Percentiles rank a stretch among this genome's conserved stretches.
These are phyloP conservation scores for Funneliformis mosseae DNA, from an alignment of 192 early-diverging fungal species.

Conservation along the genomic window DNA sequence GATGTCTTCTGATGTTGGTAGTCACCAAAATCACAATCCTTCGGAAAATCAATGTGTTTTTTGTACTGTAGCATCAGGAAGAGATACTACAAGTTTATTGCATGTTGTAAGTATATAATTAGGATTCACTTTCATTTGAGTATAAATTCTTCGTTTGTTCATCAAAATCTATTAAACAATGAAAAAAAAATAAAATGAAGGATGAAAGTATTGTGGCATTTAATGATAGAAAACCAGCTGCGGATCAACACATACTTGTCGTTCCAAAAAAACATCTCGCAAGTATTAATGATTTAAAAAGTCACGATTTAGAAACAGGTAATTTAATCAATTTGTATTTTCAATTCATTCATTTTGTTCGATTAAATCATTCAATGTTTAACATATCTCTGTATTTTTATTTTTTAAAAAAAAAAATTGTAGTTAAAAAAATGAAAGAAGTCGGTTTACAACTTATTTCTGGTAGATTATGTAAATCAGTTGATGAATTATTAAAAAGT, in stretches of 20 bases:
- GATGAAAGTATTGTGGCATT: slow-evolving; percentile 44
- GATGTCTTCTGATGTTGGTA: no score
- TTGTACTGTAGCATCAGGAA: neutral
- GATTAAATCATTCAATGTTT: neutral
- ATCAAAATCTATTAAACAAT: neutral
- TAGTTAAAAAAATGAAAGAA: slow-evolving; percentile 24
- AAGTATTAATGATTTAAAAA: slow-evolving; percentile 35
- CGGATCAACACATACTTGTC: slow-evolving; percentile 45
- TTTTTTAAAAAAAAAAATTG: neutral
- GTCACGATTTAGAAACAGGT: slow-evolving; percentile 32
- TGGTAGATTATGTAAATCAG: neutral
- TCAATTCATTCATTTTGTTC: neutral
- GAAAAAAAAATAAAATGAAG: slow-evolving; percentile 21
- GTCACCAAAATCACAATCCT: no score
- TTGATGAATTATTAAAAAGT: neutral
- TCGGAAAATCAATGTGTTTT: neutral
- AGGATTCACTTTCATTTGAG: neutral
- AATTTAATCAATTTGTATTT: slow-evolving; percentile 9
- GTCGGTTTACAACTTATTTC: neutral
- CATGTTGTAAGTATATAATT: slow-evolving; percentile 9
- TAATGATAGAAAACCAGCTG: slow-evolving; percentile 43
- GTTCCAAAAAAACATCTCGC: slow-evolving; percentile 41
- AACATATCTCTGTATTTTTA: neutral
- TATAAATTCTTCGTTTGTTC: neutral
- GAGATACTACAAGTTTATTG: neutral